Evolutionary conservation across 2,329 filamentous ascomycete species (phyloP), one percentile per base, ranked within the genome.

Genomic region (Talaromyces sp.): DNA sequence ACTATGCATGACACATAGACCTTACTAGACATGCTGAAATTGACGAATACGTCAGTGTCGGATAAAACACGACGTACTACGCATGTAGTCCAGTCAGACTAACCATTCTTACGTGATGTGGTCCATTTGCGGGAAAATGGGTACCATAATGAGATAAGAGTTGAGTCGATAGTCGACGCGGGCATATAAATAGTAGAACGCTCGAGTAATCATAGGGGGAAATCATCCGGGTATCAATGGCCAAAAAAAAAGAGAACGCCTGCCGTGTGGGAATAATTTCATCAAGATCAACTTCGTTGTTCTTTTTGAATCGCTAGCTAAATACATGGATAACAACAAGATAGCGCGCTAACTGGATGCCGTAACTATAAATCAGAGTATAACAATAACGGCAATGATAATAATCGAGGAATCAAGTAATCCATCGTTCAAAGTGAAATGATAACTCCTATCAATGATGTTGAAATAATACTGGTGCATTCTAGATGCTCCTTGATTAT

Each of bases 201-300:
- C 50, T 54, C 50, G 6, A n/a, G 50, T 35, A 16, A n/a, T 54
- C 46, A 31, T 4, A 54, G 35, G n/a, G 50, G 6, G 21, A 31
- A n/a, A 25, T 59, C 57, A 33, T 48, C 46, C 7, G 57, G 57
- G 57, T 59, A 59, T 59, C 57, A 59, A 48, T 48, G 31, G 42
- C 16, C 42, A 28, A 50, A 44, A n/a, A 28, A 39, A 48, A 33
- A 12, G 50, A 23, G 5, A 50, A 59, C 57, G 57, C 57, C 57
- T 25, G 57, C 42, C 31, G 33, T 59, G 28, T 59, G 57, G 57
- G 42, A 59, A 59, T 59, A 39, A 5, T 35, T 46, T 23, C 40
- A 48, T 48, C 57, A 48, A 59, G 57, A 59, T 23, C 31, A 59
- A 59, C 18, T 59, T 18, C 3, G 50, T 54, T 54, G 50, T 54